A percentile compares a stretch with the other conserved stretches of the same genome.
Evolutionary conservation across 1,284 basidiomycete species (phyloP).

Genomic region (Ustilago esculenta): DNA sequence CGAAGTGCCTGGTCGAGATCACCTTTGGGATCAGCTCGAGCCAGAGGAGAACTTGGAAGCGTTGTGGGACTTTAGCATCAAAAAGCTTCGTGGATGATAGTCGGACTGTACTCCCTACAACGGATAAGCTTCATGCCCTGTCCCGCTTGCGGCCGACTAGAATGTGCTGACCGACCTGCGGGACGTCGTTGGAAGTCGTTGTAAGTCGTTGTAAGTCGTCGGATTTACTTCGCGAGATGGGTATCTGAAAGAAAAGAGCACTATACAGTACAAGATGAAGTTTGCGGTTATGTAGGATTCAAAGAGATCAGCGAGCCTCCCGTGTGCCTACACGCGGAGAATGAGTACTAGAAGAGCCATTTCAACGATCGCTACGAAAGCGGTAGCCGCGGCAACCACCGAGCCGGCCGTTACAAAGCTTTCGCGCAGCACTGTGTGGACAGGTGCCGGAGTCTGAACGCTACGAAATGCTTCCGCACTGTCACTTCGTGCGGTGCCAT

Average conservation of each 20-base stretch:
- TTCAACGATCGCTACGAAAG: conserved; percentile 75
- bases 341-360: conserved; percentile 75
- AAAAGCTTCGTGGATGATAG: conserved; percentile 11
- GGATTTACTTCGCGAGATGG: not conserved
- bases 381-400: conserved; percentile 75
- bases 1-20: conserved; percentile 41
- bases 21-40: conserved; percentile 47
- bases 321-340: conserved; percentile 20
- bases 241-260: not conserved
- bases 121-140: too few relatives aligned
- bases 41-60: conserved; percentile 38
- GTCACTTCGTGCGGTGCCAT: too few relatives aligned
- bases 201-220: too few relatives aligned
- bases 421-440: conserved; percentile 72
- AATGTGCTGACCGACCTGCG: too few relatives aligned
- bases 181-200: too few relatives aligned
- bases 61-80: conserved; percentile 31
- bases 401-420: conserved; percentile 83
- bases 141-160: too few relatives aligned
- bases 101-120: too few relatives aligned
- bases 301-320: too few relatives aligned
- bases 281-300: too few relatives aligned
- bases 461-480: too few relatives aligned
- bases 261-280: not conserved
- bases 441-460: conserved; percentile 61